phyloP scores from a whole-genome alignment of 371 early-diverging fungal genomes.

The Rhizopus stolonifer region DNA sequence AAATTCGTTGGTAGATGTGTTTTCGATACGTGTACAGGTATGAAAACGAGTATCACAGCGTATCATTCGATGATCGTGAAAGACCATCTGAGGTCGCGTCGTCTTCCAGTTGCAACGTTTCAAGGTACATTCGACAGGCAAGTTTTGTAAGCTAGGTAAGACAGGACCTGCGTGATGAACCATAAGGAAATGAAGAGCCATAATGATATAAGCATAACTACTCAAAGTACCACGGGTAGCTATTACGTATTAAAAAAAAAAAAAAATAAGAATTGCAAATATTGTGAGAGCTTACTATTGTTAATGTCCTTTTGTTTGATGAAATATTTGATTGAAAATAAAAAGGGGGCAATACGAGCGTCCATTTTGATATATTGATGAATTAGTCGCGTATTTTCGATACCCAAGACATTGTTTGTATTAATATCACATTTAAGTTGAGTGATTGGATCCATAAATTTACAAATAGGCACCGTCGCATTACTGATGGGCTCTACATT shows the following conservation, averaged over 20 bases:
- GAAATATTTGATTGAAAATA: constrained; percentile 57
- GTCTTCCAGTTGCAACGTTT: constrained; percentile 7
- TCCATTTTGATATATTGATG: constrained; percentile 54
- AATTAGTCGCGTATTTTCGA: constrained; percentile 60
- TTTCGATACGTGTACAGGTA: constrained; percentile 15
- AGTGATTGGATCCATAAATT: constrained; percentile 59
- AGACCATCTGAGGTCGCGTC: background rate
- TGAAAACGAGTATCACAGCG: constrained; percentile 19
- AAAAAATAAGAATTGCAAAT: constrained; percentile 15
- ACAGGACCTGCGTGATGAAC: constrained; percentile 6
- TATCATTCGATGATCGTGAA: constrained; percentile 2
- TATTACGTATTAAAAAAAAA: background rate
- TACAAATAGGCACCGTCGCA: constrained; percentile 66
- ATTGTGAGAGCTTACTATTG: constrained; percentile 27
- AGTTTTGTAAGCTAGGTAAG: constrained; percentile 22
- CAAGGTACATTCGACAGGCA: background rate
- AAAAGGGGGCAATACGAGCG: constrained; percentile 52
- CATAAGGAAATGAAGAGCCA: constrained; percentile 29
- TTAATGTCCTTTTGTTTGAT: constrained; percentile 50
- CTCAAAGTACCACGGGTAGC: constrained; percentile 26
- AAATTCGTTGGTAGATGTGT: background rate
- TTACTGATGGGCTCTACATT: constrained; percentile 17
- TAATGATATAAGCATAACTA: constrained; percentile 31
- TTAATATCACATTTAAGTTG: constrained; percentile 53
- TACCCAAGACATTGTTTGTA: constrained; percentile 52